Conservation (phyloP, 1,139 yeast species). For the Geotrichum macrosporum region DNA sequence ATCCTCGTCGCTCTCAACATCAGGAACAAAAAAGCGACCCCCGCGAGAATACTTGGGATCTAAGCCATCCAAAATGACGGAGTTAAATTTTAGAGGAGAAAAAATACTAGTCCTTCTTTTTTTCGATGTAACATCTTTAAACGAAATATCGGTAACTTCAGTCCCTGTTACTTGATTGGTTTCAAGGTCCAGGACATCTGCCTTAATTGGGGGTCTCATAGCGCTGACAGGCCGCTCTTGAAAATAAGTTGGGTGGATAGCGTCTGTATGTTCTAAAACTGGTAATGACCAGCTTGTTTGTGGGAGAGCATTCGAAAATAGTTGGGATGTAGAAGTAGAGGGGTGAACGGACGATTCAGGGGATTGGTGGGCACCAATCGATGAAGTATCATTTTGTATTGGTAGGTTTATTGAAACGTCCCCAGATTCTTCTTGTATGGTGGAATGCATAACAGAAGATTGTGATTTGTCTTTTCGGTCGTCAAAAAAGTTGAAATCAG, state of each 20-base stretch:
- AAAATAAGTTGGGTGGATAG: not conserved
- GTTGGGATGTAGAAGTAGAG: not conserved
- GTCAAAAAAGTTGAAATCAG: conserved; percentile 44
- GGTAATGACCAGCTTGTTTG: conserved; percentile 1
- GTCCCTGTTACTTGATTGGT: not conserved
- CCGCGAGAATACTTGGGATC: conserved; percentile 83
- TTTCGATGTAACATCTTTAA: conserved; percentile 4
- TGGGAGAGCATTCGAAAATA: no score
- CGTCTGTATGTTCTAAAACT: not conserved
- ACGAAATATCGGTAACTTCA: not conserved
- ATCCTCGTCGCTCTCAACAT: conserved; percentile 30
- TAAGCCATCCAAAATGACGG: conserved; percentile 65
- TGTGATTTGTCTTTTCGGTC: conserved; percentile 32
- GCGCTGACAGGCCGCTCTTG: not conserved
- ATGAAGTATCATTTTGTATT: not conserved
- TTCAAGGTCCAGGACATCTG: not conserved
- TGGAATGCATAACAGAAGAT: not conserved
- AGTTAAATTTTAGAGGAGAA: conserved; percentile 77
- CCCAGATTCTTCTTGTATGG: conserved; percentile 6
- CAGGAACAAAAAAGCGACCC: conserved; percentile 67
- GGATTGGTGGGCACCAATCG: not conserved
- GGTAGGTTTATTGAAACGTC: not conserved
- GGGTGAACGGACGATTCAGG: not conserved
- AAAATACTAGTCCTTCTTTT: conserved; percentile 52
- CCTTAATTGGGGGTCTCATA: conserved; percentile 11